Evolutionary conservation across 768 basidiomycete species (phyloP).

Genomic region (Stropharia rugosoannulata): DNA sequence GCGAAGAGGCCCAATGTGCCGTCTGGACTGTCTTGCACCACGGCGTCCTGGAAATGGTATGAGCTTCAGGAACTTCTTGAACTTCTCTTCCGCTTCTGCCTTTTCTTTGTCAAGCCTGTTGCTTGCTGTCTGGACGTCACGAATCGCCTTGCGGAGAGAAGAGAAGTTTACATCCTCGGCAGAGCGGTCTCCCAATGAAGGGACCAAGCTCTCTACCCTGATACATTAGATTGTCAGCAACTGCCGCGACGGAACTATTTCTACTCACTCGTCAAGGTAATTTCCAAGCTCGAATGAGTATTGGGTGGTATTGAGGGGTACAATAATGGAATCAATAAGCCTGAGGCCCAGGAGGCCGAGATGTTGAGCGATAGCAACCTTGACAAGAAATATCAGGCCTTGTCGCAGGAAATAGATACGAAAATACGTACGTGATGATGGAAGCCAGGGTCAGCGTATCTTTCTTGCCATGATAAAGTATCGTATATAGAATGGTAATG

Average conservation of each 20-base stretch:
- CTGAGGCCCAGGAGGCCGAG: constrained; percentile 65
- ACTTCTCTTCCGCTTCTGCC: constrained; percentile 46
- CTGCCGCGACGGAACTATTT: background rate
- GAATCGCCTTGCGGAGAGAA: constrained; percentile 45
- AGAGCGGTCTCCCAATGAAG: constrained; percentile 16
- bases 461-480: constrained; percentile 67
- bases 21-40: constrained; percentile 21
- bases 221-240: background rate
- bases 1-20: constrained; percentile 17
- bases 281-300: constrained; percentile 65
- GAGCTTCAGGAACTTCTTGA: constrained; percentile 45
- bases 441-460: constrained; percentile 77
- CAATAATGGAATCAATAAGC: constrained; percentile 57
- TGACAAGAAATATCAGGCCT: background rate
- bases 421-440: constrained; percentile 56
- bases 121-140: constrained; percentile 49
- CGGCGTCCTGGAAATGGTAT: constrained; percentile 27
- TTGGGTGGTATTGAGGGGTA: constrained; percentile 78
- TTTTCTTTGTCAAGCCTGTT: constrained; percentile 60
- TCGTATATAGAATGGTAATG: constrained; percentile 84
- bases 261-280: constrained; percentile 57
- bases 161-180: constrained; percentile 34
- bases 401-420: background rate
- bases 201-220: constrained; percentile 52
- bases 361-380: constrained; percentile 69